Evolutionary conservation across 768 basidiomycete genomes (phyloP).

Genomic region (Cystoderma amianthinum): DNA sequence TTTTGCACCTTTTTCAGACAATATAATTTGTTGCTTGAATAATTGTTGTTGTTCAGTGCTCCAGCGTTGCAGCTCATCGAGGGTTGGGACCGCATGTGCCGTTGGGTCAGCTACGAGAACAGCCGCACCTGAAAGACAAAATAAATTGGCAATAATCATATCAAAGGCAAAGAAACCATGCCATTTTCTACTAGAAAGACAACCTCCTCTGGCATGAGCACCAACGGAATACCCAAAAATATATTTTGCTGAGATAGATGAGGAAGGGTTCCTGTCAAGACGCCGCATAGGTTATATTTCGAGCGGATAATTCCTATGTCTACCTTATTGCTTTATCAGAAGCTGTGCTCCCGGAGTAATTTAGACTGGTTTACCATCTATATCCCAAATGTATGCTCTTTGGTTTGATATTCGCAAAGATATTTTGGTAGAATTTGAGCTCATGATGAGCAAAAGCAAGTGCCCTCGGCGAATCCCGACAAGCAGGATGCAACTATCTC

Average conservation of each 20-base stretch:
- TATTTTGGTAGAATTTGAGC: constrained; percentile 30
- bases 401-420: constrained; percentile 70
- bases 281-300: constrained; percentile 76
- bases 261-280: constrained; percentile 86
- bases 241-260: constrained; percentile 95
- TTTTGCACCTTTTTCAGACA: constrained; percentile 42
- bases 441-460: constrained; percentile 8
- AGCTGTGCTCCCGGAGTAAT: neutral
- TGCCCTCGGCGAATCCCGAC: no score
- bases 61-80: constrained; percentile 46
- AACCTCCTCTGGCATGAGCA: constrained; percentile 88
- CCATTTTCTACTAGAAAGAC: constrained; percentile 82
- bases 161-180: constrained; percentile 21
- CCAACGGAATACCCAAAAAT: constrained; percentile 88
- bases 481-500: no score
- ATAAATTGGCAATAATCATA: neutral
- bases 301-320: constrained; percentile 79
- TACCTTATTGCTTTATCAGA: constrained; percentile 20
- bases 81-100: constrained; percentile 46
- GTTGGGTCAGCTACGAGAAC: constrained; percentile 66
- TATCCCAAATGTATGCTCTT: constrained; percentile 84
- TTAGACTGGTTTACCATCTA: constrained; percentile 47
- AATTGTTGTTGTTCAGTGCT: constrained; percentile 37
- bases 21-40: constrained; percentile 39
- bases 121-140: constrained; percentile 51